Conservation (phyloP, 2,329 filamentous ascomycete genomes). For the Calonectria leucothoes region DNA sequence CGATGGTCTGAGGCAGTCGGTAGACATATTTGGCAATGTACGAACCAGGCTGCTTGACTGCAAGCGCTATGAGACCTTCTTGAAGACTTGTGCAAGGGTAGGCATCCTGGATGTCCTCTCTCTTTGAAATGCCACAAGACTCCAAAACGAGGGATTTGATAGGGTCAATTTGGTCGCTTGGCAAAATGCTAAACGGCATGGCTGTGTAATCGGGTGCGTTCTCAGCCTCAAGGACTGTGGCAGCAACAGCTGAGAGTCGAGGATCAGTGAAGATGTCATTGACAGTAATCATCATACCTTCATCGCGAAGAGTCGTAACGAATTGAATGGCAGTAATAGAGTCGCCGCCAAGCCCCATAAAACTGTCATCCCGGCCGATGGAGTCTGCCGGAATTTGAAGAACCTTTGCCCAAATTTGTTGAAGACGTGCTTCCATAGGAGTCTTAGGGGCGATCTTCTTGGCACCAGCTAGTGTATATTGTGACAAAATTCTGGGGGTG, state of each 20-base stretch:
- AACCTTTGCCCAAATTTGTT: constrained; percentile 51
- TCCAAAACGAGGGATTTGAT: not conserved
- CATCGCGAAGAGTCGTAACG: constrained; percentile 54
- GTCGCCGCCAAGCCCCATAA: constrained; percentile 62
- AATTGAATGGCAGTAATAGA: constrained; percentile 62
- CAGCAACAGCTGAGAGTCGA: not conserved
- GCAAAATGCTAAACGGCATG: not conserved
- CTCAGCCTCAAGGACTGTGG: not conserved
- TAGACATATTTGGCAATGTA: constrained; percentile 8
- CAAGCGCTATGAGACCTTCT: constrained; percentile 9
- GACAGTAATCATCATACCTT: constrained; percentile 20
- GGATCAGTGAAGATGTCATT: constrained; percentile 5
- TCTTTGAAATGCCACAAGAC: constrained; percentile 12
- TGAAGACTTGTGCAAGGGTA: constrained; percentile 13
- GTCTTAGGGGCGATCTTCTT: constrained; percentile 8
- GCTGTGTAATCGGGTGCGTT: not conserved
- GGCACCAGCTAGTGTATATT: not conserved
- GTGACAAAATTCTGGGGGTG: not conserved
- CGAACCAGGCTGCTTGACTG: constrained; percentile 11
- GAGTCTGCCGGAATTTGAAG: constrained; percentile 46
- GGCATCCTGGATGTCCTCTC: constrained; percentile 41
- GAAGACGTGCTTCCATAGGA: constrained; percentile 37
- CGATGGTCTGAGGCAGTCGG: not conserved
- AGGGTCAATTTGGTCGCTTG: not conserved
- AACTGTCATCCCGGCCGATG: constrained; percentile 57